These are phyloP conservation scores for Clathrus columnatus DNA, from an alignment of 768 basidiomycete genomes.

Conservation along the genomic window DNA sequence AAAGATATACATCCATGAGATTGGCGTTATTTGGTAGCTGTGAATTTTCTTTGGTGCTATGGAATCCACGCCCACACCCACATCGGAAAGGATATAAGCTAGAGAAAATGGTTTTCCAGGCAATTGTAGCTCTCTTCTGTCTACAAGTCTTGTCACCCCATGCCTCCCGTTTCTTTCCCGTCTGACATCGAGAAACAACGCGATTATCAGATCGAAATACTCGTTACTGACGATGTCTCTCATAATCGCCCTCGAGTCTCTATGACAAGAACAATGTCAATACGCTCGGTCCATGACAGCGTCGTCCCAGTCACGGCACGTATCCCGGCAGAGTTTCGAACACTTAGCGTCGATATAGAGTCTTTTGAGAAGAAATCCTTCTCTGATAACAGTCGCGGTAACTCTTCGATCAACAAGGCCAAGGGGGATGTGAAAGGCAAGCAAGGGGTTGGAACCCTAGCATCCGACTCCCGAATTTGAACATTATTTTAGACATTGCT, in stretches of 20 bases:
- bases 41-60: too few relatives aligned
- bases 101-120: background rate
- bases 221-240: background rate
- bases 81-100: too few relatives aligned
- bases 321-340: constrained; percentile 18
- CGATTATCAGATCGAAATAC: background rate
- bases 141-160: background rate
- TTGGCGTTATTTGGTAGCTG: too few relatives aligned
- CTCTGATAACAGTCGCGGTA: background rate
- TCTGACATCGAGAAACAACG: background rate
- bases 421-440: constrained; percentile 3
- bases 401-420: background rate
- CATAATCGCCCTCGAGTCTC: background rate
- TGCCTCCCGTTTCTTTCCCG: background rate
- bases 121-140: background rate
- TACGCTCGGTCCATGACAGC: constrained; percentile 7
- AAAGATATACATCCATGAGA: too few relatives aligned
- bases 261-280: constrained; percentile 7
- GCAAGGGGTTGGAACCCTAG: background rate
- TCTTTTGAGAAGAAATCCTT: background rate
- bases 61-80: too few relatives aligned
- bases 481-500: constrained; percentile 25
- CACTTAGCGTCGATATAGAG: constrained; percentile 24
- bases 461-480: background rate
- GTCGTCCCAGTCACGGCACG: constrained; percentile 1